phyloP scores from a whole-genome alignment of 805 yeast species.

The Yarrowia bubula region DNA sequence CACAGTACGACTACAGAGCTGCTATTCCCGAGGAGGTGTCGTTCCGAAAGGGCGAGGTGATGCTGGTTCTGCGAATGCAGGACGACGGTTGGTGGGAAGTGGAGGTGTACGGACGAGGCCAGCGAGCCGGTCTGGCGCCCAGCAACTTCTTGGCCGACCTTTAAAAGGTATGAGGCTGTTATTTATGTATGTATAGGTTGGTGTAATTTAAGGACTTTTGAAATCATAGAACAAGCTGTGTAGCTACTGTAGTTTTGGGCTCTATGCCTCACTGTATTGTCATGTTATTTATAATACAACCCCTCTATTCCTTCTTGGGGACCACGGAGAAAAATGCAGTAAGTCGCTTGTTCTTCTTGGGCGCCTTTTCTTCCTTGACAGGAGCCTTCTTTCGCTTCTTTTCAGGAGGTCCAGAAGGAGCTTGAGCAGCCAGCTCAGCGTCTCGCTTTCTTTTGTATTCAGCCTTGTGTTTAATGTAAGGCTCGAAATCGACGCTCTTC shows the following conservation, averaged over 20 bases:
- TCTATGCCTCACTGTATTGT: neutral
- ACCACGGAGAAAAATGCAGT: slow-evolving; percentile 23
- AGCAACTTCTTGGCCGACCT: slow-evolving; percentile 48
- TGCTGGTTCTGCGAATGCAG: slow-evolving; percentile 55
- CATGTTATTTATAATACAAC: neutral
- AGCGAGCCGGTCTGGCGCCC: slow-evolving; percentile 57
- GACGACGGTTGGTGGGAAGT: slow-evolving; percentile 78
- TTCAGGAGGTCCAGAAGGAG: neutral
- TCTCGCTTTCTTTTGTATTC: neutral
- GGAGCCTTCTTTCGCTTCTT: slow-evolving; percentile 12
- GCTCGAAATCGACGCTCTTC: slow-evolving; percentile 11
- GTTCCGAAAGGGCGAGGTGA: slow-evolving; percentile 56
- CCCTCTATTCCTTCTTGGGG: neutral
- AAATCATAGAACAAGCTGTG: no score
- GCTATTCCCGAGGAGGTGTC: slow-evolving; percentile 59
- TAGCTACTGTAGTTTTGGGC: neutral
- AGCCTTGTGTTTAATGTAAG: neutral
- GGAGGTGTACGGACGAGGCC: slow-evolving; percentile 47
- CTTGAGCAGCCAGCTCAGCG: slow-evolving; percentile 3
- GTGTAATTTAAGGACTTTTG: slow-evolving; percentile 19
- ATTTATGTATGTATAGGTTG: slow-evolving; percentile 24
- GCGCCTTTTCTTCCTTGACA: neutral
- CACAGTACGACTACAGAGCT: slow-evolving; percentile 58
- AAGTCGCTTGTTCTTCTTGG: slow-evolving; percentile 11
- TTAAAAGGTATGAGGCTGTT: neutral